Evolutionary conservation across 1,284 basidiomycete species (phyloP).

Genomic region (Prillingera fragicola): DNA sequence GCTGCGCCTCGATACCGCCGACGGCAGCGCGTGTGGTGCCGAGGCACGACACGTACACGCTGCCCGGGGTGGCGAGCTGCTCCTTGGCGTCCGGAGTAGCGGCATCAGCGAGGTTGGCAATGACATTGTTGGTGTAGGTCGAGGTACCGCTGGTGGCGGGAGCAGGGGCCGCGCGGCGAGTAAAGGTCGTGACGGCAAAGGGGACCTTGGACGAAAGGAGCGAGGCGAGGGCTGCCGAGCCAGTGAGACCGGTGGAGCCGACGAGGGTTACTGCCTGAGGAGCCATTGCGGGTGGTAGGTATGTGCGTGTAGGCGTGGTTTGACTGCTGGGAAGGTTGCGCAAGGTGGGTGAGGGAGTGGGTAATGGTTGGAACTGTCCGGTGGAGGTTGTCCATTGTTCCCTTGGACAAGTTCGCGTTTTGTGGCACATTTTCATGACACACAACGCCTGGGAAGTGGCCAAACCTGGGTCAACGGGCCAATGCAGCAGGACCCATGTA

Average conservation of each 20-base stretch:
- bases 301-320: too few species aligned
- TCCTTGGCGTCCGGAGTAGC: slow-evolving; percentile 4
- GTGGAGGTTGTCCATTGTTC: too few species aligned
- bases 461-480: too few species aligned
- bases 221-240: slow-evolving; percentile 24
- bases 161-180: slow-evolving; percentile 25
- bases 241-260: slow-evolving; percentile 45
- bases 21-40: slow-evolving; percentile 41
- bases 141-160: slow-evolving; percentile 15
- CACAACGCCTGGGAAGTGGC: too few species aligned
- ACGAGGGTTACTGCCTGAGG: slow-evolving; percentile 34
- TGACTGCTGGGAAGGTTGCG: too few species aligned
- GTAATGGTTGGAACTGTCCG: too few species aligned
- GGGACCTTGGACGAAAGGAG: slow-evolving; percentile 29
- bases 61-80: slow-evolving; percentile 16
- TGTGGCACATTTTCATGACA: too few species aligned
- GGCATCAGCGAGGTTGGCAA: slow-evolving; percentile 22
- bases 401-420: too few species aligned
- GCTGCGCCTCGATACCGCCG: slow-evolving; percentile 29
- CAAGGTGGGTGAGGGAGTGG: too few species aligned
- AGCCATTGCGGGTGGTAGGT: too few species aligned
- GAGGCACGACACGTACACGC: slow-evolving; percentile 35
- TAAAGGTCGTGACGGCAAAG: slow-evolving; percentile 36
- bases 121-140: slow-evolving; percentile 25
- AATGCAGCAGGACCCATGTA: too few species aligned